Evolutionary conservation across 2,329 filamentous ascomycete genomes (phyloP), one percentile per base, ranked within the genome.

Genomic region (Fusarium secorum): DNA sequence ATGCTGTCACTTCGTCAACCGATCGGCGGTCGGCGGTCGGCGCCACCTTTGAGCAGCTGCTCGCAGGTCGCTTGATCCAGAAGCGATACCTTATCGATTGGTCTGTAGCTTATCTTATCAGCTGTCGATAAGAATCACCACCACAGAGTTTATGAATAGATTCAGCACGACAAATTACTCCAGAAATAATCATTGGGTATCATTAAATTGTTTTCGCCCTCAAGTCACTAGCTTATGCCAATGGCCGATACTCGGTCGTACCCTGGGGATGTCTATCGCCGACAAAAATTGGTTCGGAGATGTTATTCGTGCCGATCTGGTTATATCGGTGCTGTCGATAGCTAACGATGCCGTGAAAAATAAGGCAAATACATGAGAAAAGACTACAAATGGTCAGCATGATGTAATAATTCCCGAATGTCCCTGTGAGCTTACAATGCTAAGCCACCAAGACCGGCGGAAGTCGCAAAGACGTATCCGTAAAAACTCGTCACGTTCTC

Each of bases 351-450:
- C 79, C 74, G 73, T 84, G 80, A 9, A 85, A 78, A 17, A 80
- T 68, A 22, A 86, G 80, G 38, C 82, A 78, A 56, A 81, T 76
- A 53, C 82, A 54, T 69, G 82, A 85, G 49, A 85, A 80, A 7
- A 83, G 57, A 68, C 85, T 87, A 52, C 3, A 30, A 4, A 4
- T 24, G 3, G 36, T 52, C 7, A 69, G 17, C 10, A 39, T 10
- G 2, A 5, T 10, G 17, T 39, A 14, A 5, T 0, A 1, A 2
- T 0, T 7, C 4, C 0, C 1, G 0, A 3, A n/a, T 2, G 3
- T 20, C 26, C 1, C 8, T 3, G 11, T n/a, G 0, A 10, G 79
- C 83, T 74, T 77, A 86, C 85, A 84, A 85, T 35, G 83, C 71
- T 0, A 85, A 17, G 4, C 77, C 82, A 8, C 83, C 84, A 1